Base-by-base conservation (phyloP, 371 early-diverging fungal species). In the Mucor lusitanicus region DNA sequence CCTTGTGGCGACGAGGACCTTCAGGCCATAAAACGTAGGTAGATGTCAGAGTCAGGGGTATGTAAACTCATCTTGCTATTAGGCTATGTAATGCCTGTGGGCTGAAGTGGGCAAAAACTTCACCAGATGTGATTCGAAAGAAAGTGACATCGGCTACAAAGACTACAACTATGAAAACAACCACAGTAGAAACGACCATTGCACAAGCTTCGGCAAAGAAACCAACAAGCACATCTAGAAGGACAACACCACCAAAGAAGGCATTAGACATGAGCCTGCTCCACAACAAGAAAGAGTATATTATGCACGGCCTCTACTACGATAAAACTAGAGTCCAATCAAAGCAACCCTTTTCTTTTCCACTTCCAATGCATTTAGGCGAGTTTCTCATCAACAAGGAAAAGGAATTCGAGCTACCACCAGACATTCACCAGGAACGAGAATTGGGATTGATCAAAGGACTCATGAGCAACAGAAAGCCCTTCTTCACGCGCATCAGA, bases 351-450 rank as follows among this genome's bases (percentile, higher is more conserved):
- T 83, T 83, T 53, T 19, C 21, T 3, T 72, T 86, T 46, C 74
- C 73, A n/a, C 54, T 85, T 32, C 89, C 89, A 11, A 81, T 85
- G n/a, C 81, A 86, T 66, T 82, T 80, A 50, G 89, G 88, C 4
- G 73, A 77, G 6, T 67, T 69, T 40, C 21, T 85, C 12, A 65
- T 87, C 44, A 56, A 68, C 0, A 79, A 63, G 1, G 69, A 76
- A 27, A 50, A 48, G 11, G 86, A 88, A 13, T 88, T 88, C 57
- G 61, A 62, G 13, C 61, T 88, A 3, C 83, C 88, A 8, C 72
- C 76, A 12, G 82, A 84, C 67, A 81, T 88, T 13, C 58, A 81
- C 40, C 78, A 85, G 48, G 85, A 85, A 39, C 74, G 78, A 60
- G 66, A 79, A 15, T 59, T 70, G 23, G 82, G 83, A 5, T 23